Evolutionary conservation across 129 eudicot genomes (phyloP).

Genomic region (Glebionis coronaria): DNA sequence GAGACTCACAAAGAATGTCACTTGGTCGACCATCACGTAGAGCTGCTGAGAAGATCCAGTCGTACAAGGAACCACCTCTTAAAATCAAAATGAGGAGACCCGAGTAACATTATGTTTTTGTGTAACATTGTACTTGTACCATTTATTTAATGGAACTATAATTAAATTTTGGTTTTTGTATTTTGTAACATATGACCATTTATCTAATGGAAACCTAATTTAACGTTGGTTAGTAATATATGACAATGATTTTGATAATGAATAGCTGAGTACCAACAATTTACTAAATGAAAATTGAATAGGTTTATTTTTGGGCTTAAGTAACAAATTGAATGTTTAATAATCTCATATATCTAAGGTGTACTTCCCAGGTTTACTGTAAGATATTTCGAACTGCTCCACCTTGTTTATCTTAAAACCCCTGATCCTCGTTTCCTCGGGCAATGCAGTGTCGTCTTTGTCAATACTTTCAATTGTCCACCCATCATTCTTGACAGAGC

Average conservation of each 20-base stretch:
- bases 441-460: slow-evolving; percentile 45
- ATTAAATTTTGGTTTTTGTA: neutral
- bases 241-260: neutral
- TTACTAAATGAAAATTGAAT: neutral
- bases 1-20: slow-evolving; percentile 25
- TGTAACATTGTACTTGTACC: neutral
- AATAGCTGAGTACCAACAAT: neutral
- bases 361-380: slow-evolving; percentile 66
- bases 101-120: slow-evolving; percentile 27
- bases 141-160: neutral
- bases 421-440: slow-evolving; percentile 84
- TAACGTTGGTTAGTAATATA: neutral
- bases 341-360: slow-evolving; percentile 46
- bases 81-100: slow-evolving; percentile 68
- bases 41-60: slow-evolving; percentile 51
- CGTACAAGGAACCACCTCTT: slow-evolving; percentile 67
- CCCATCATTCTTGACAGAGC: slow-evolving; percentile 64
- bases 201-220: neutral
- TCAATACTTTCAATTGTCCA: slow-evolving; percentile 79
- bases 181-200: neutral
- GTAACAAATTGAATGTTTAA: neutral
- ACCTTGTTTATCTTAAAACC: slow-evolving; percentile 76
- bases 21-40: slow-evolving; percentile 31
- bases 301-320: neutral
- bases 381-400: slow-evolving; percentile 70